Percentiles rank a stretch among this genome's conserved stretches.
phyloP scores from a whole-genome alignment of 371 early-diverging fungal genomes.

The Massospora cicadina region DNA sequence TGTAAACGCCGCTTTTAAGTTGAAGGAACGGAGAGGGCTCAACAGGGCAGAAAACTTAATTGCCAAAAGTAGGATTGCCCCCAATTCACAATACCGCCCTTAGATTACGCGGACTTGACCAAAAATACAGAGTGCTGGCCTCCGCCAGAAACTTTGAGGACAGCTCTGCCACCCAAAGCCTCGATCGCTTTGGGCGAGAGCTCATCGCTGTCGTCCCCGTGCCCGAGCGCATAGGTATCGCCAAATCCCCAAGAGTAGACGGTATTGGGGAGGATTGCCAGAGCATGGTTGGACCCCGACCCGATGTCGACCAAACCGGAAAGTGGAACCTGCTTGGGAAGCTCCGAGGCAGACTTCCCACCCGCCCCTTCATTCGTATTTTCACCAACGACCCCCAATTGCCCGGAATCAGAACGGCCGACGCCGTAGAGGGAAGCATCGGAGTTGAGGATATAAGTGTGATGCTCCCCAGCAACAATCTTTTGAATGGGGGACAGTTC shows the following conservation, averaged over 20 bases:
- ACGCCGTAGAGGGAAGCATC: slow-evolving; percentile 60
- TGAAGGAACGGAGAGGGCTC: too few relatives aligned
- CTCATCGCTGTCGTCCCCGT: slow-evolving; percentile 50
- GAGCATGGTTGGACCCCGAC: slow-evolving; percentile 75
- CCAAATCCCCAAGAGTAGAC: slow-evolving; percentile 90
- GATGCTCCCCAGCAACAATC: slow-evolving; percentile 81
- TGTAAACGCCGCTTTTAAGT: too few relatives aligned
- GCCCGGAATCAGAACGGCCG: slow-evolving; percentile 82
- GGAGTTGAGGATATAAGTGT: slow-evolving; percentile 53
- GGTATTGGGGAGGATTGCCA: slow-evolving; percentile 48
- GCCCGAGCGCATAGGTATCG: slow-evolving; percentile 51
- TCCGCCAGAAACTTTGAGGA: slow-evolving; percentile 43
- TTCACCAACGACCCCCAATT: slow-evolving; percentile 67
- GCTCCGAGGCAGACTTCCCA: slow-evolving; percentile 18
- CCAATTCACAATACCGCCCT: too few relatives aligned
- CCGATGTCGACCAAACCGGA: slow-evolving; percentile 36
- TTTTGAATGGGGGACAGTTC: slow-evolving; percentile 9
- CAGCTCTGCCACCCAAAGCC: slow-evolving; percentile 30
- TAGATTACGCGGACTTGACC: slow-evolving; percentile 21
- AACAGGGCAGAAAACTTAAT: too few relatives aligned
- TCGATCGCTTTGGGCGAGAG: slow-evolving; percentile 24
- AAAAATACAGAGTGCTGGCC: slow-evolving; percentile 57
- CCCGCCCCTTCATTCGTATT: slow-evolving; percentile 13
- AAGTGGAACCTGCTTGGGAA: slow-evolving; percentile 17
- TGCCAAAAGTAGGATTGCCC: too few relatives aligned